Percentiles rank a stretch among this genome's conserved stretches.
Conservation (phyloP, 1,139 yeast species). For the Candida sp. region DNA sequence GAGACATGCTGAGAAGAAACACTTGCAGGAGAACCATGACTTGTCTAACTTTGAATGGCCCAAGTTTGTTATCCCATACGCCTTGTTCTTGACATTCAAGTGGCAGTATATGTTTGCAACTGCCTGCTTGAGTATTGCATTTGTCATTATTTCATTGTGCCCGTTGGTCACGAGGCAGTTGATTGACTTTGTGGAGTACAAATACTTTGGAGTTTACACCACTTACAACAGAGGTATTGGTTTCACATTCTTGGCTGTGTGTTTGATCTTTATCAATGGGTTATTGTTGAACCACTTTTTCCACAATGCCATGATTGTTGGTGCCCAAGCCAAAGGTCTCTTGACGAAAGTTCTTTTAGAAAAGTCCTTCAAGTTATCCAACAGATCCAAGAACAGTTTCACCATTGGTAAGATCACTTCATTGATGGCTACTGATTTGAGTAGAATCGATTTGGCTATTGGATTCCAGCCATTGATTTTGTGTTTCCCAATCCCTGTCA, state of each 20-base stretch:
- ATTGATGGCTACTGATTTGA: slow-evolving; percentile 48
- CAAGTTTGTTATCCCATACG: slow-evolving; percentile 33
- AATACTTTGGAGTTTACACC: slow-evolving; percentile 38
- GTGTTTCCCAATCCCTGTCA: slow-evolving; percentile 50
- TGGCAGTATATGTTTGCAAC: slow-evolving; percentile 40
- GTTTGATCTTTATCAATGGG: slow-evolving; percentile 44
- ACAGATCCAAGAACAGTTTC: slow-evolving; percentile 37
- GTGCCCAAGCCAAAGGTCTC: slow-evolving; percentile 48
- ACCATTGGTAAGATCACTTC: slow-evolving; percentile 47
- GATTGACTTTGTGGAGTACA: slow-evolving; percentile 44
- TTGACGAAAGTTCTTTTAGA: slow-evolving; percentile 42
- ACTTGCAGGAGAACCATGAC: slow-evolving; percentile 26
- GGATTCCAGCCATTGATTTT: slow-evolving; percentile 51
- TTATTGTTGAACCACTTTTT: slow-evolving; percentile 47
- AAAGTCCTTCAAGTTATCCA: slow-evolving; percentile 43
- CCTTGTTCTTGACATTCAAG: slow-evolving; percentile 40
- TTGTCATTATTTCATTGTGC: slow-evolving; percentile 43
- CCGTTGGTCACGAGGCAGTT: slow-evolving; percentile 45
- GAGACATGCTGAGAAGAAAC: slow-evolving; percentile 23
- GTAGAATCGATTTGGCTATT: slow-evolving; percentile 50
- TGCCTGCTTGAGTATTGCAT: slow-evolving; percentile 39
- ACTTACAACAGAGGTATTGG: slow-evolving; percentile 43
- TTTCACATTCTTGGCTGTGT: slow-evolving; percentile 44
- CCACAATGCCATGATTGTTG: slow-evolving; percentile 51
- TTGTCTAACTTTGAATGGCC: slow-evolving; percentile 42